phyloP scores from a whole-genome alignment of 148 eudicot genomes.

The Chenopodium album region DNA sequence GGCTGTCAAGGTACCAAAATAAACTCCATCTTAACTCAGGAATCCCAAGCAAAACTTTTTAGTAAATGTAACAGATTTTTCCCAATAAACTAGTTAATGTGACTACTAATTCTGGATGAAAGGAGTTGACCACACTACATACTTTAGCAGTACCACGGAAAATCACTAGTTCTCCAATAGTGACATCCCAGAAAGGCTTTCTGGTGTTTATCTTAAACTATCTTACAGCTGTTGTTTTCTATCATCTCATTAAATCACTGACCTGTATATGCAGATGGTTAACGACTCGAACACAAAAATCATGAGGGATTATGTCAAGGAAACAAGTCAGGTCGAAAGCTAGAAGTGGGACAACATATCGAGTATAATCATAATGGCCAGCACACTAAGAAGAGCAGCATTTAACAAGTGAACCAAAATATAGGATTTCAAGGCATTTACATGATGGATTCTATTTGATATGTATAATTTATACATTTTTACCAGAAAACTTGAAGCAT shows the following conservation, averaged over 20 bases:
- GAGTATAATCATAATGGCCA: neutral
- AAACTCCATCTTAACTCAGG: neutral
- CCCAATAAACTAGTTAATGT: too few relatives aligned
- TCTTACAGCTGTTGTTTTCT: neutral
- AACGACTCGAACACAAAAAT: constrained; percentile 67
- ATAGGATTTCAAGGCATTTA: neutral
- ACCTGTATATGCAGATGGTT: constrained; percentile 55
- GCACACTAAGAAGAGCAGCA: neutral
- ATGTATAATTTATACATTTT: constrained; percentile 10
- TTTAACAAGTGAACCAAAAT: neutral
- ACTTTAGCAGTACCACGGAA: neutral
- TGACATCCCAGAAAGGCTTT: neutral
- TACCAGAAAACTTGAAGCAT: constrained; percentile 11
- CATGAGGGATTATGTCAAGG: constrained; percentile 88
- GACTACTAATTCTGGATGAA: neutral
- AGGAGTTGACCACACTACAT: neutral
- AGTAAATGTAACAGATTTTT: neutral
- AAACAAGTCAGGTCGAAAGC: constrained; percentile 56
- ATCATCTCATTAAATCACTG: neutral
- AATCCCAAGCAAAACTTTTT: neutral
- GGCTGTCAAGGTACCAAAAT: constrained; percentile 50
- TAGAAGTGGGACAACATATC: constrained; percentile 29
- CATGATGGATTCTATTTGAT: neutral
- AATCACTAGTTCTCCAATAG: neutral
- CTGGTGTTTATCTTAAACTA: neutral